Evolutionary conservation across 257 asterid genomes (phyloP).

Genomic region (Przewalskia tangutica): DNA sequence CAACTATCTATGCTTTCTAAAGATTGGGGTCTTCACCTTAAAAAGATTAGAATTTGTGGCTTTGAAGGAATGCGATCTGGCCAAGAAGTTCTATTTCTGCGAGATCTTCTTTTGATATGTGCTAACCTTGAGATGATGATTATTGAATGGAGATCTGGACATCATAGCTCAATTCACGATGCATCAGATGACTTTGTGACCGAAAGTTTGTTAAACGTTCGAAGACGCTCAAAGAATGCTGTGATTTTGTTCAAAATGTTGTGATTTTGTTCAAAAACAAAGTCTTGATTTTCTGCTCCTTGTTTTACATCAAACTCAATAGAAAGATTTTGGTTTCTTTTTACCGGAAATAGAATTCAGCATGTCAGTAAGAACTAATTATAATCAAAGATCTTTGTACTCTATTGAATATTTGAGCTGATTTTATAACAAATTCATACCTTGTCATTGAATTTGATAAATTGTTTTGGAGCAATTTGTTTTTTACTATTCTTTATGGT

Average conservation of each 20-base stretch:
- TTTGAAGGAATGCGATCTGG: background rate
- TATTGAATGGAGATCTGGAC: slow-evolving; percentile 1
- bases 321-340: background rate
- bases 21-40: background rate
- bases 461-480: background rate
- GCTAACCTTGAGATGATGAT: slow-evolving; percentile 1
- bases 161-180: background rate
- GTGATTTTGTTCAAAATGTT: background rate
- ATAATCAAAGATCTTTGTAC: background rate
- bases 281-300: background rate
- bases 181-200: background rate
- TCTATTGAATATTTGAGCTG: background rate
- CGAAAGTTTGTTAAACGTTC: background rate
- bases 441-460: background rate
- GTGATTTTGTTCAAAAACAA: background rate
- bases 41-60: background rate
- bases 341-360: background rate
- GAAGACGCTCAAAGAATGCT: background rate
- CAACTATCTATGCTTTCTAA: background rate
- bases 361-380: background rate
- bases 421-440: background rate
- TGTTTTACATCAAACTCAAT: background rate
- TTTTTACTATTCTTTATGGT: background rate
- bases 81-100: slow-evolving; percentile 1
- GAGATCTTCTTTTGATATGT: background rate